Conservation (phyloP, 2,329 filamentous ascomycete genomes). For the Clonostachys rosea region DNA sequence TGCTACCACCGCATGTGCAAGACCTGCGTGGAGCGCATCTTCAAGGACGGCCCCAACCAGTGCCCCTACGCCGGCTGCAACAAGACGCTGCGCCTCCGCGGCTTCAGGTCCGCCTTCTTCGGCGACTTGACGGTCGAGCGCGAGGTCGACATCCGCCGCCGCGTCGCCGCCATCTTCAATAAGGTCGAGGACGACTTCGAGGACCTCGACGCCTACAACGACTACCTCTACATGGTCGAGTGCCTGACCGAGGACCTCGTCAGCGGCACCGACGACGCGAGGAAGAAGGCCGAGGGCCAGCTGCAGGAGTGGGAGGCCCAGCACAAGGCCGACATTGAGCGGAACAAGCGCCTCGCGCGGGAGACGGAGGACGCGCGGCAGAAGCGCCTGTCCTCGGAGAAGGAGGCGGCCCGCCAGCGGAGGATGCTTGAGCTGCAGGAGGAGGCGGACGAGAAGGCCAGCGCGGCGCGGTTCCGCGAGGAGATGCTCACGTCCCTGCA, state of each 20-base stretch:
- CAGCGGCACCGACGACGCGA: conserved; percentile 62
- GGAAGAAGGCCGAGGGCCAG: conserved; percentile 34
- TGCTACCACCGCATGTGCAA: conserved; percentile 99
- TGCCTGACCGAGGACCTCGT: conserved; percentile 86
- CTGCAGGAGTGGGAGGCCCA: conserved; percentile 63
- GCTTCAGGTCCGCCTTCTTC: conserved; percentile 87
- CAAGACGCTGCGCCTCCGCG: conserved; percentile 77
- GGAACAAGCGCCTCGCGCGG: conserved; percentile 48
- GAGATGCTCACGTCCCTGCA: conserved; percentile 69
- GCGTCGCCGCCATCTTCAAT: conserved; percentile 81
- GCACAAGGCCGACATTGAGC: conserved; percentile 65
- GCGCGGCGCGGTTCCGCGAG: conserved; percentile 57
- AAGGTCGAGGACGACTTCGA: conserved; percentile 89
- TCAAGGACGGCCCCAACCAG: conserved; percentile 83
- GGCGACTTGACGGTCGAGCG: conserved; percentile 83
- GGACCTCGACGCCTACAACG: conserved; percentile 76
- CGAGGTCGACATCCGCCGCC: conserved; percentile 84
- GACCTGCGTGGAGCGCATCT: conserved; percentile 91
- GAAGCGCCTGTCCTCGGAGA: conserved; percentile 57
- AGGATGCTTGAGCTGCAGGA: conserved; percentile 61
- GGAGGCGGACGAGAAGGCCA: conserved; percentile 65
- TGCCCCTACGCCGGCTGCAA: conserved; percentile 89
- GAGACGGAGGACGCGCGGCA: conserved; percentile 50
- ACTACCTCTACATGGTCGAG: conserved; percentile 93
- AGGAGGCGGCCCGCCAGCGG: conserved; percentile 56